A percentile compares a stretch with the other conserved stretches of the same genome.
phyloP scores from a whole-genome alignment of 768 basidiomycete species.

The Leccinum rimulosum region DNA sequence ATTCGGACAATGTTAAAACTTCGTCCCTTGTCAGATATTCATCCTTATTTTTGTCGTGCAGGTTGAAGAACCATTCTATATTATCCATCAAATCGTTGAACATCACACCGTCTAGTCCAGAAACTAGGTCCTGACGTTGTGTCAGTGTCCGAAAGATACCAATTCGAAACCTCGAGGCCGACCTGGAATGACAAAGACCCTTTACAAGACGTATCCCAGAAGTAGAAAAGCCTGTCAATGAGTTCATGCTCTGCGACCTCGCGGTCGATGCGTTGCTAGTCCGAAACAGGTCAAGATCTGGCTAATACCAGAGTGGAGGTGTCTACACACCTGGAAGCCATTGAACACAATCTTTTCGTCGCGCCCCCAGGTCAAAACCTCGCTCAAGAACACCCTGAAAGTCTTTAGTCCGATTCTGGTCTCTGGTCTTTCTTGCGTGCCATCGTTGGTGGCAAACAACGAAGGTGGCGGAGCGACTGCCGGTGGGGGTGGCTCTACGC shows the following conservation, averaged over 20 bases:
- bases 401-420: conserved; percentile 84
- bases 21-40: conserved; percentile 96
- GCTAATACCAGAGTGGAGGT: not conserved
- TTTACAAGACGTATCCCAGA: conserved; percentile 82
- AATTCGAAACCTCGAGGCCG: conserved; percentile 10
- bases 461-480: conserved; percentile 45
- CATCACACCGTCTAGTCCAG: conserved; percentile 88
- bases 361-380: conserved; percentile 93
- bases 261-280: conserved; percentile 81
- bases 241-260: conserved; percentile 95
- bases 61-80: conserved; percentile 97
- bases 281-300: conserved; percentile 2
- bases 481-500: conserved; percentile 67
- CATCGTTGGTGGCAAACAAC: conserved; percentile 56
- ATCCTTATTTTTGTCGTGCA: conserved; percentile 96
- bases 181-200: conserved; percentile 92
- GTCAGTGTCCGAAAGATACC: conserved; percentile 4
- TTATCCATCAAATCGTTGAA: conserved; percentile 98
- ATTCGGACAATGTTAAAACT: conserved; percentile 91
- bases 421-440: conserved; percentile 75
- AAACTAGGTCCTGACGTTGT: conserved; percentile 71
- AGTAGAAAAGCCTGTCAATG: conserved; percentile 89
- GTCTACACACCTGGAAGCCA: conserved; percentile 70
- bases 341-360: conserved; percentile 91
- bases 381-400: conserved; percentile 87